Percentiles rank a stretch among this genome's conserved stretches.
Evolutionary conservation across 805 yeast species (phyloP).

Genomic region (Yamadazyma endophytica): DNA sequence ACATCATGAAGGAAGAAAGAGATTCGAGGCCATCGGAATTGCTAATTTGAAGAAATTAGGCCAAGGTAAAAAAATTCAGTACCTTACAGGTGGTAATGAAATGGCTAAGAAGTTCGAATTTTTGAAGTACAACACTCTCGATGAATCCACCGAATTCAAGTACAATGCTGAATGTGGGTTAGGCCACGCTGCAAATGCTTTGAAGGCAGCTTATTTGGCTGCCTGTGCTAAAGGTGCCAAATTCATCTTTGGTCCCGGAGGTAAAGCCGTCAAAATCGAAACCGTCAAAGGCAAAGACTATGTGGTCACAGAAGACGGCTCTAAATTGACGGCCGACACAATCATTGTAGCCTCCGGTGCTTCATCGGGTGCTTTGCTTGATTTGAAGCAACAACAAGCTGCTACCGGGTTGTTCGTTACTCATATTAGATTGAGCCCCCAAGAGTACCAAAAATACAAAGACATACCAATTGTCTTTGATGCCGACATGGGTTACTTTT

Average conservation of each 20-base stretch:
- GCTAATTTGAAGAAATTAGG: constrained; percentile 24
- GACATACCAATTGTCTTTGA: constrained; percentile 41
- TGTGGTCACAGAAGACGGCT: constrained; percentile 21
- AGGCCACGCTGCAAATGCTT: constrained; percentile 38
- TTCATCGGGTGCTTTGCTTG: constrained; percentile 26
- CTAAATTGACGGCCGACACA: constrained; percentile 25
- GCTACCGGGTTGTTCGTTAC: constrained; percentile 34
- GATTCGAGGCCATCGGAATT: constrained; percentile 34
- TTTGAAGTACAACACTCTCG: constrained; percentile 11
- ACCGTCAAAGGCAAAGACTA: constrained; percentile 10
- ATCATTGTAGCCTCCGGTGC: constrained; percentile 37
- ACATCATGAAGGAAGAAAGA: constrained; percentile 24
- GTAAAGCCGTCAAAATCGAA: constrained; percentile 7
- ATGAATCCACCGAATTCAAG: constrained; percentile 16
- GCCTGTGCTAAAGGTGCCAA: constrained; percentile 10
- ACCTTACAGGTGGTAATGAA: constrained; percentile 19
- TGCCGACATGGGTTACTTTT: constrained; percentile 41
- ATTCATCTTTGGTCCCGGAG: constrained; percentile 12
- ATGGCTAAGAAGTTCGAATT: constrained; percentile 18
- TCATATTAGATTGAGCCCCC: constrained; percentile 31
- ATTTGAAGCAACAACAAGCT: constrained; percentile 24
- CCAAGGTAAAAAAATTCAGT: constrained; percentile 21
- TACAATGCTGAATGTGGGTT: constrained; percentile 38
- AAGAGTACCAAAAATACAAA: constrained; percentile 31
- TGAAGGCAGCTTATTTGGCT: constrained; percentile 21